phyloP scores from a whole-genome alignment of 2,329 filamentous ascomycete genomes.

The Colletotrichum sp. region DNA sequence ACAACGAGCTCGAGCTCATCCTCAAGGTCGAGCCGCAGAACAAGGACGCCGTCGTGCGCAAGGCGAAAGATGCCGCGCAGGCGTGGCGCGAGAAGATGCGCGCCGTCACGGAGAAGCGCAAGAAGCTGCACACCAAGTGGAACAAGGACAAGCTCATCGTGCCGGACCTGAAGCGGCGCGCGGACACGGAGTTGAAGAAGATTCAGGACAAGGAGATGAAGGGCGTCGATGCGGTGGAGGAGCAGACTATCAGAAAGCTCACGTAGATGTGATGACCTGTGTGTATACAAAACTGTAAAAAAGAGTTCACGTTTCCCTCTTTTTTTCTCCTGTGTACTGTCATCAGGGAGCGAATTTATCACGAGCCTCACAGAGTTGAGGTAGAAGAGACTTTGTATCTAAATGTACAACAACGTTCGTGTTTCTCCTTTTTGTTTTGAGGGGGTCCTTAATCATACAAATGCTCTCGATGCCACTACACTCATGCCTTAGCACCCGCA shows the following conservation, averaged over 20 bases:
- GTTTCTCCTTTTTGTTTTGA: not conserved
- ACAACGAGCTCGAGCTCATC: slow-evolving; percentile 64
- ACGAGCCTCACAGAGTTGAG: not conserved
- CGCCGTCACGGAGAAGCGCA: slow-evolving; percentile 49
- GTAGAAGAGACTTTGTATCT: slow-evolving; percentile 9
- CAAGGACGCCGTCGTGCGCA: slow-evolving; percentile 48
- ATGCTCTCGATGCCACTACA: not conserved
- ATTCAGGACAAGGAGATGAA: slow-evolving; percentile 59
- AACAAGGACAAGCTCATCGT: slow-evolving; percentile 46
- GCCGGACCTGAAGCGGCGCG: slow-evolving; percentile 53
- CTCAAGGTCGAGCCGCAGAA: slow-evolving; percentile 59
- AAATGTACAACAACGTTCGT: slow-evolving; percentile 13
- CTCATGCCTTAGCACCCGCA: slow-evolving; percentile 24
- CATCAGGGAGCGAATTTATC: not conserved
- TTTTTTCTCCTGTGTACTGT: not conserved
- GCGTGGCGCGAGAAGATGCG: slow-evolving; percentile 57
- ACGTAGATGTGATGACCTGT: slow-evolving; percentile 24
- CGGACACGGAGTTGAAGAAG: slow-evolving; percentile 53
- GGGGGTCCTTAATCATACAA: slow-evolving; percentile 11
- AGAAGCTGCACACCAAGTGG: slow-evolving; percentile 56
- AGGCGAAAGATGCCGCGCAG: slow-evolving; percentile 51
- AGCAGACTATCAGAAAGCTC: slow-evolving; percentile 49
- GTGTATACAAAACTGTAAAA: not conserved
- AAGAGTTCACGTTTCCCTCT: not conserved
- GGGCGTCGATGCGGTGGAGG: slow-evolving; percentile 55